Evolutionary conservation across 2,329 filamentous ascomycete genomes (phyloP).

Genomic region (Arthrobotrys entomopaga): DNA sequence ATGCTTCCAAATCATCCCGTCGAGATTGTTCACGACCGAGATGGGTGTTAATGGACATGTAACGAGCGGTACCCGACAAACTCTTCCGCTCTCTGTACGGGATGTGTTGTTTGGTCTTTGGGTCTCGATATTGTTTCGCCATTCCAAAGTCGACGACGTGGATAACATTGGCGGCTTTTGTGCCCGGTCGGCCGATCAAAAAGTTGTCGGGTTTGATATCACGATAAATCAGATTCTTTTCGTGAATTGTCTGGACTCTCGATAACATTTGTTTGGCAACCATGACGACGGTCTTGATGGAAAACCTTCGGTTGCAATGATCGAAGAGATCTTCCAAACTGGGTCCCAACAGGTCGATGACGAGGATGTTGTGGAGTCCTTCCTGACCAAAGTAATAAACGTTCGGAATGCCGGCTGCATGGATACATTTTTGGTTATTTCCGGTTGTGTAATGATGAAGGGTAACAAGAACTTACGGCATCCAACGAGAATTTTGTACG

Average conservation of each 20-base stretch:
- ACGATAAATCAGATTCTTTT: constrained; percentile 98
- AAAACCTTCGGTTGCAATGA: constrained; percentile 93
- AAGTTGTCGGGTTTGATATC: constrained; percentile 99
- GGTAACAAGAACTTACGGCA: constrained; percentile 79
- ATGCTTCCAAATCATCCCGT: constrained; percentile 91
- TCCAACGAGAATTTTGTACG: constrained; percentile 98
- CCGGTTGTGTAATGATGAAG: too few species aligned
- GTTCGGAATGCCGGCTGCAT: constrained; percentile 92
- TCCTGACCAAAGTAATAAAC: constrained; percentile 99
- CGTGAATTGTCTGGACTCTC: constrained; percentile 91
- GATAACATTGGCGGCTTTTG: constrained; percentile 96
- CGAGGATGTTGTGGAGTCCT: constrained; percentile 97
- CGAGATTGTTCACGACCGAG: constrained; percentile 94
- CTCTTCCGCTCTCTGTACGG: constrained; percentile 97
- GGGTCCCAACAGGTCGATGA: constrained; percentile 94
- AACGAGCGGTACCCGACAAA: constrained; percentile 92
- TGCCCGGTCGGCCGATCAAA: constrained; percentile 88
- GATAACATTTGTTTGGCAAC: constrained; percentile 91
- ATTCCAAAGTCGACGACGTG: constrained; percentile 99
- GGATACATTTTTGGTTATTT: constrained; percentile 59
- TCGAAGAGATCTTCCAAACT: constrained; percentile 97
- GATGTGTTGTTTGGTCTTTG: constrained; percentile 99
- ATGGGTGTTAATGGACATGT: constrained; percentile 99
- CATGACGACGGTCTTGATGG: constrained; percentile 98
- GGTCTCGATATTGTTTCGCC: constrained; percentile 99